Conservation (phyloP, 768 basidiomycete genomes). For the Lyophyllum decastes region DNA sequence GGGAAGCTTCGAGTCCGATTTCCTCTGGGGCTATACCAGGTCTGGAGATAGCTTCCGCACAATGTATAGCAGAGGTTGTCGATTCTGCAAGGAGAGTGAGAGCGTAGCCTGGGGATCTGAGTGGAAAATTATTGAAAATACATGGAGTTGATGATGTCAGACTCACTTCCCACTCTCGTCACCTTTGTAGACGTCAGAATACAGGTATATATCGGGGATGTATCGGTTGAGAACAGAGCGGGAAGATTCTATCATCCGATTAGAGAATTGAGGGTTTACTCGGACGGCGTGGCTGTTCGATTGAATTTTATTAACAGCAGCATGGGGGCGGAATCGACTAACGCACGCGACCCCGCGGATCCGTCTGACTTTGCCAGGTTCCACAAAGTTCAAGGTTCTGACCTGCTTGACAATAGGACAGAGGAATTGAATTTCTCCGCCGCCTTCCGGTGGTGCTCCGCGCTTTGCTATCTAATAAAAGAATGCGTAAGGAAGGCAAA, state of each 20-base stretch:
- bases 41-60: constrained; percentile 82
- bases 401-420: constrained; percentile 90
- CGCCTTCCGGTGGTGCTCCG: constrained; percentile 88
- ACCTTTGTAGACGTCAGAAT: constrained; percentile 98
- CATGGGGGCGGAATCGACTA: background rate
- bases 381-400: constrained; percentile 91
- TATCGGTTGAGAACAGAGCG: constrained; percentile 93
- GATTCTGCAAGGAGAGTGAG: constrained; percentile 89
- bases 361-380: constrained; percentile 88
- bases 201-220: constrained; percentile 97
- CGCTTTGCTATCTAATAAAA: constrained; percentile 81
- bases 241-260: constrained; percentile 94
- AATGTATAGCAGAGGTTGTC: constrained; percentile 86
- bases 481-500: background rate
- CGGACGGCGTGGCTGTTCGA: constrained; percentile 84
- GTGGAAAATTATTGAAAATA: background rate
- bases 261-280: constrained; percentile 96
- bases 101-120: constrained; percentile 94
- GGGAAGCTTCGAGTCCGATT: constrained; percentile 80
- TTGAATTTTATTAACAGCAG: background rate
- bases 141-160: background rate
- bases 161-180: constrained; percentile 95
- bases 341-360: constrained; percentile 95
- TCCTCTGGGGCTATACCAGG: constrained; percentile 92
- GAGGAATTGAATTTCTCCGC: constrained; percentile 92